Percentiles rank a stretch among this genome's conserved stretches.
phyloP scores from a whole-genome alignment of 257 asterid genomes.

The Forsythia suspensa region DNA sequence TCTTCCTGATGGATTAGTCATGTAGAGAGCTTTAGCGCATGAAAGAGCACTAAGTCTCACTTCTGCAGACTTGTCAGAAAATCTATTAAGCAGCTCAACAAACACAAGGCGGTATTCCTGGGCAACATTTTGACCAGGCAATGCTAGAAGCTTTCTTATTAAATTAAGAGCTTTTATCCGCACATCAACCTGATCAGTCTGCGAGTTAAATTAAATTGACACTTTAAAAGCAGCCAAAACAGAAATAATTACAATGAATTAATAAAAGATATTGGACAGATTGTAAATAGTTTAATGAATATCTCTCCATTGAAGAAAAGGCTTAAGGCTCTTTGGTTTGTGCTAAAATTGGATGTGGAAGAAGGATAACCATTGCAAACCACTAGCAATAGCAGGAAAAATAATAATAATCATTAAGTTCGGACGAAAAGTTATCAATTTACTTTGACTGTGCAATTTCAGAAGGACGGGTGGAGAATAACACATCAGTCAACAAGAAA shows the following conservation, averaged over 20 bases:
- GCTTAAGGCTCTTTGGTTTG: no score
- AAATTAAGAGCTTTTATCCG: conserved; percentile 79
- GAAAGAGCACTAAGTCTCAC: conserved; percentile 81
- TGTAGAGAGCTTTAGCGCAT: conserved; percentile 67
- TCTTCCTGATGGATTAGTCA: conserved; percentile 46
- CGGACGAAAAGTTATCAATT: no score
- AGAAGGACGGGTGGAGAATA: conserved; percentile 12
- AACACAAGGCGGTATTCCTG: conserved; percentile 57
- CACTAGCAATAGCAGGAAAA: no score
- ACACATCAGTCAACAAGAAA: neutral
- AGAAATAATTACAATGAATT: no score
- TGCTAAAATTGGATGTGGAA: no score
- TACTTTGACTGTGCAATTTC: no score
- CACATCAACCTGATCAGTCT: conserved; percentile 93
- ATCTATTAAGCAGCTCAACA: conserved; percentile 68
- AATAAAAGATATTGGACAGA: no score
- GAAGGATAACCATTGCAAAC: no score
- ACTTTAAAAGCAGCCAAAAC: no score
- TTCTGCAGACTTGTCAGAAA: conserved; percentile 76
- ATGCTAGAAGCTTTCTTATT: conserved; percentile 54
- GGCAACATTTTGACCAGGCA: conserved; percentile 59
- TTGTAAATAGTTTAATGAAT: no score
- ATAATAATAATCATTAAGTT: no score
- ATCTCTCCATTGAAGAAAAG: no score
- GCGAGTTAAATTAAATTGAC: conserved; percentile 32